Evolutionary conservation across 2,329 filamentous ascomycete species (phyloP), one percentile per base, ranked within the genome.

Genomic region (Pseudonectria foliicola): DNA sequence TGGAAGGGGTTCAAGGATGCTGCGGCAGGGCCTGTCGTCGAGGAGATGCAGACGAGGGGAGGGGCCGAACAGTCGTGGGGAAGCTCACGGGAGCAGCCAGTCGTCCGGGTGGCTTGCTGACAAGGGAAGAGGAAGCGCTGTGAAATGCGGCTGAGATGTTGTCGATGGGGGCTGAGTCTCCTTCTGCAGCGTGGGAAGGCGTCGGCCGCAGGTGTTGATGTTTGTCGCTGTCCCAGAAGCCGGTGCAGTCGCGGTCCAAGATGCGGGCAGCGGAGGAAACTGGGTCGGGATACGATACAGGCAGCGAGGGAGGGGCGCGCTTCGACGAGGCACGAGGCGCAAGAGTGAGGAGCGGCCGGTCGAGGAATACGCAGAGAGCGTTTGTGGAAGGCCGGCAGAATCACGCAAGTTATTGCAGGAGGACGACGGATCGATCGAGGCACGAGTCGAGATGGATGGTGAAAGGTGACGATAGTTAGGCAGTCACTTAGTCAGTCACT

Each of bases 1-100:
- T 33, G 40, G 44, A 40, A 37, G 36, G 33, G 24, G 14, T 15
- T 27, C 32, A 42, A 41, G 40, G 36, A 34, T 37, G 38, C 35
- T 40, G 33, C 43, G 49, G 46, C 50, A 40, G 50, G 48, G 50
- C 50, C 48, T 39, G 31, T 35, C 34, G 42, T 43, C 48, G 50
- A 50, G 46, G 50, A 48, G 46, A 33, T 42, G 31, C 37, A 40
- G 29, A 39, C 34, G 41, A 48, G 47, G 48, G 43, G 13, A n/a
- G n/a, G n/a, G n/a, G n/a, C n/a, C 12, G 14, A 30, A 21, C 18
- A 21, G 18, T 21, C 18, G 18, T 21, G 18, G 8, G 18, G 28
- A 30, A 14, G 14, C 28, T 30, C 12, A n/a, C 7, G 13, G 7
- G 28, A 21, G 18, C 13, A 16, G 28, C 15, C 28, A 18, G 15